phyloP scores from a whole-genome alignment of 2,329 filamentous ascomycete species.

The Atkinsonella hypoxylon region DNA sequence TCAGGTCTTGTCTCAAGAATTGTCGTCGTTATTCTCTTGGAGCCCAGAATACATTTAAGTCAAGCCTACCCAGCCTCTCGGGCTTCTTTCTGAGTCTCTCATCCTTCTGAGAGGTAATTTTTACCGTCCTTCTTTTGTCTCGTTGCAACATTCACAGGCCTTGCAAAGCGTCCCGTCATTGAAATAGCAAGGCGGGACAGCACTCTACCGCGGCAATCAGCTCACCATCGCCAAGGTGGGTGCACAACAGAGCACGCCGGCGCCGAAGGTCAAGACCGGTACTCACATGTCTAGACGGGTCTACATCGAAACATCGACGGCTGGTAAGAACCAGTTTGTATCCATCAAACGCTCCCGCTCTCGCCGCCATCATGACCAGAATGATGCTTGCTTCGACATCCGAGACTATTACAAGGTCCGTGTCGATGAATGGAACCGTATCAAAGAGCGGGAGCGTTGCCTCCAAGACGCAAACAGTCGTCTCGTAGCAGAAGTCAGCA shows the following conservation, averaged over 20 bases:
- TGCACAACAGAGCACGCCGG: conserved; percentile 5
- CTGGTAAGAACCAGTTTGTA: conserved; percentile 25
- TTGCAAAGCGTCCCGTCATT: conserved; percentile 3
- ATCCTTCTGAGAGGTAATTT: background rate
- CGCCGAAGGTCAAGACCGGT: background rate
- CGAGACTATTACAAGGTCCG: conserved; percentile 24
- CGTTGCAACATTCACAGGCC: background rate
- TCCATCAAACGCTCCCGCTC: conserved; percentile 28
- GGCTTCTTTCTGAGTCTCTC: background rate
- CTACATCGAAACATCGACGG: conserved; percentile 23
- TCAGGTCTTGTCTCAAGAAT: background rate
- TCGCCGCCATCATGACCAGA: conserved; percentile 19
- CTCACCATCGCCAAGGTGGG: conserved; percentile 11
- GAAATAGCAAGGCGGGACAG: conserved; percentile 2
- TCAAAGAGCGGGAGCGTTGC: conserved; percentile 24
- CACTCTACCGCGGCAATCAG: background rate
- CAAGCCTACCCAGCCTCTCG: background rate
- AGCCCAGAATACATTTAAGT: conserved; percentile 1
- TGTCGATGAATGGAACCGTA: conserved; percentile 24
- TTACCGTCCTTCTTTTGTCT: background rate
- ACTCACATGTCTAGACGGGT: conserved; percentile 23
- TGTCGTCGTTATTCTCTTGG: background rate
- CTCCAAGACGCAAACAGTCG: conserved; percentile 23
- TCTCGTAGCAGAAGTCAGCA: conserved; percentile 19
- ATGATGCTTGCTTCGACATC: conserved; percentile 16